Percentiles rank a stretch among this genome's conserved stretches.
Conservation (phyloP, 2,329 filamentous ascomycete genomes). For the Calonectria pauciramosa region DNA sequence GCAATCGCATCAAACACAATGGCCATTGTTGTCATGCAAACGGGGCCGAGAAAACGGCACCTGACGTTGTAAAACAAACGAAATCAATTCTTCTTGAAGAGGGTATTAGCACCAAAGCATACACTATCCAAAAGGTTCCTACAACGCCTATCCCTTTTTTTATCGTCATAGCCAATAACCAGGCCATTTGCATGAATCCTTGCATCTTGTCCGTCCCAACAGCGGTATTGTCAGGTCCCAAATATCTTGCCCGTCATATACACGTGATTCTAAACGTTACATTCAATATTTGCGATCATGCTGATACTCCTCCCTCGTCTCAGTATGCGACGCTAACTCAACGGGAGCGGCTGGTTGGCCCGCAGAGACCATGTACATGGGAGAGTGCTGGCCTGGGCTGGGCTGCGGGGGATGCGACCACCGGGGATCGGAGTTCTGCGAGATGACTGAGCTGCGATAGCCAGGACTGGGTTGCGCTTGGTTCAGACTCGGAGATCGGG, state of each 20-base stretch:
- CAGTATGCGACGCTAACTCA: constrained; percentile 62
- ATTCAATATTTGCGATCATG: constrained; percentile 21
- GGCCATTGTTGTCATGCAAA: not conserved
- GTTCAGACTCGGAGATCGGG: constrained; percentile 49
- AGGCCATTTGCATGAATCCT: not conserved
- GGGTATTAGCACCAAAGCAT: constrained; percentile 25
- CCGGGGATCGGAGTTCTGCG: constrained; percentile 47
- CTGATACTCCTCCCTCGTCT: constrained; percentile 61
- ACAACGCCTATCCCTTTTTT: constrained; percentile 21
- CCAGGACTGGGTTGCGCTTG: constrained; percentile 42
- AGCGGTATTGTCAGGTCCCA: not conserved
- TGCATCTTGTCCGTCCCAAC: not conserved
- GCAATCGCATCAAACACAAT: not conserved
- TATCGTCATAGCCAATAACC: not conserved
- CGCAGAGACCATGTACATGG: constrained; percentile 54
- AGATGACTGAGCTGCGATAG: constrained; percentile 43
- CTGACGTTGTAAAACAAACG: not conserved
- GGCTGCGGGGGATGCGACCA: constrained; percentile 56
- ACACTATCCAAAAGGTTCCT: constrained; percentile 18
- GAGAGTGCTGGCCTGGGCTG: constrained; percentile 39
- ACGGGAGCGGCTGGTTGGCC: constrained; percentile 58
- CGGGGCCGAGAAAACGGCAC: not conserved
- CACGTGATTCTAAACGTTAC: not conserved
- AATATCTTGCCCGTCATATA: not conserved
- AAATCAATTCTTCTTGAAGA: constrained; percentile 14